Base-by-base conservation (phyloP, 768 basidiomycete species). In the Vararia minispora region DNA sequence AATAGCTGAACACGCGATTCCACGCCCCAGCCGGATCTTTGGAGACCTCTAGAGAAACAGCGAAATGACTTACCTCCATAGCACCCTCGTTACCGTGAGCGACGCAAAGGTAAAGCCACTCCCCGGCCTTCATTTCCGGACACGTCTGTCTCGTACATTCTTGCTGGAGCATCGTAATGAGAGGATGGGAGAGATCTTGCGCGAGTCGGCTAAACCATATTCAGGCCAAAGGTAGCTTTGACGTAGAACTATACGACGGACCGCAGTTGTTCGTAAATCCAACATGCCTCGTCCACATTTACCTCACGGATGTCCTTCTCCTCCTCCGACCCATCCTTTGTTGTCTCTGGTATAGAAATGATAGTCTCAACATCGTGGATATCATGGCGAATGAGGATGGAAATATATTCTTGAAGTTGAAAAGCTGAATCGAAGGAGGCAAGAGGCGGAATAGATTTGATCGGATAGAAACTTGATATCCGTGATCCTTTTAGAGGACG, bases 121-220 rank as follows among this genome's bases (percentile, higher is more conserved):
- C 89, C 39, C 87, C 88, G n/a, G 92, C 91, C 58, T 92, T 92
- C 94, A 99, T 99, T 61, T 94, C 82, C 1, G 91, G 88, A 65
- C 94, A 99, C 8, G 81, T 74, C 25, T 70, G 61, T 27, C 86
- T 75, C 10, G 80, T 87, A 55, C 92, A 98, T 56, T 88, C 86
- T 49, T 81, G 77, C 54, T 90, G 88, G 28, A 91, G 62, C 54
- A 76, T 78, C 2, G 82, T 85, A 32, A 92, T 84, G 28, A 90
- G 67, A 4, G 88, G 87, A 50, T 88, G 79, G 0, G 83, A 78
- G 23, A 92, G 66, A 56, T 92, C 89, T 58, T 87, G 84, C 5
- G 87, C 85, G 9, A 92, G 73, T 16, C 89, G 85, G 51, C 88
- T 91, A n/a, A n/a, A n/a, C n/a, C n/a, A n/a, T n/a, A n/a, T n/a